Percentiles rank a stretch among this genome's conserved stretches.
These are phyloP conservation scores for Gonium pectorale DNA, from an alignment of 139 green algal species.

Conservation along the genomic window DNA sequence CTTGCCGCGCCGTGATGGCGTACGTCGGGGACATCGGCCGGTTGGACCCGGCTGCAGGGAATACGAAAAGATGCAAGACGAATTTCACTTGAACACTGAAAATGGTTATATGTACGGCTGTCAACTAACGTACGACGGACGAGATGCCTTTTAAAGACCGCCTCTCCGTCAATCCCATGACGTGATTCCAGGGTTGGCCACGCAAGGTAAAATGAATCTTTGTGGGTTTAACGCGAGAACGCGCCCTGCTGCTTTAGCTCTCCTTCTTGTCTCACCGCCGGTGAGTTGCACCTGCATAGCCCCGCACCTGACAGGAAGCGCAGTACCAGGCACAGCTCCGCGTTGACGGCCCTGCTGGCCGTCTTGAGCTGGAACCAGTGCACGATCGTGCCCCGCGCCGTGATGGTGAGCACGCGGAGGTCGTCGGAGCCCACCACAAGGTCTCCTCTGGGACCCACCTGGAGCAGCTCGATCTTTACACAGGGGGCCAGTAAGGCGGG, in stretches of 20 bases:
- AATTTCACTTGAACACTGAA: too few species aligned
- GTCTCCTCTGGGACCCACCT: slow-evolving; percentile 49
- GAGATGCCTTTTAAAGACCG: too few species aligned
- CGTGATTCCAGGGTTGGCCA: too few species aligned
- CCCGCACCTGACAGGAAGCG: slow-evolving; percentile 55
- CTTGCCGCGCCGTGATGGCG: slow-evolving; percentile 35
- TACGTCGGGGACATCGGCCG: slow-evolving; percentile 44
- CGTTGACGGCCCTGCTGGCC: slow-evolving; percentile 24
- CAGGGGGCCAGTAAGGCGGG: too few species aligned
- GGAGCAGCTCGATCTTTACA: slow-evolving; percentile 64
- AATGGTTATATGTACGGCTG: too few species aligned
- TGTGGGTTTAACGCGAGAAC: too few species aligned
- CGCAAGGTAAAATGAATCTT: too few species aligned
- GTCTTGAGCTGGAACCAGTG: slow-evolving; percentile 55
- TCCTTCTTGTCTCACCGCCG: too few species aligned
- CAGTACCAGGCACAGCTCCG: slow-evolving; percentile 59
- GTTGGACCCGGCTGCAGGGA: slow-evolving; percentile 19
- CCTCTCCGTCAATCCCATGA: too few species aligned
- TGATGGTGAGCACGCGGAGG: slow-evolving; percentile 43
- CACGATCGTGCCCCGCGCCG: slow-evolving; percentile 54
- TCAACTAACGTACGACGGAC: too few species aligned
- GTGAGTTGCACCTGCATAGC: neutral
- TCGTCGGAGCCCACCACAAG: slow-evolving; percentile 53
- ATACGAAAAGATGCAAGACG: neutral
- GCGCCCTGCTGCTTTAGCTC: too few species aligned